Evolutionary conservation across 108 stramenopile genomes (phyloP).

Genomic region (Conticribra weissflogii): DNA sequence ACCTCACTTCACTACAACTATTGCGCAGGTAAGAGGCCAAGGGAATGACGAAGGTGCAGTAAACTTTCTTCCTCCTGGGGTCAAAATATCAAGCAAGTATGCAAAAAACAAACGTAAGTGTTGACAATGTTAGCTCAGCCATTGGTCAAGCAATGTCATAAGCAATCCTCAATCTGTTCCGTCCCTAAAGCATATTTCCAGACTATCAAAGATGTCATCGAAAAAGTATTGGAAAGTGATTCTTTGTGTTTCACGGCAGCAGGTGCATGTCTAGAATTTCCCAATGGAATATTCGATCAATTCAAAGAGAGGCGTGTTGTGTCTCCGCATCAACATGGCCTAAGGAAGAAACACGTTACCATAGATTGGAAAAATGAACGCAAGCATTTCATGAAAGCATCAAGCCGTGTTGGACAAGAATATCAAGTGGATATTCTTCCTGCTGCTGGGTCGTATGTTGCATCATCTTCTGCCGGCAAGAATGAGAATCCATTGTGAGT

Average conservation of each 20-base stretch:
- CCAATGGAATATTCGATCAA: constrained; percentile 17
- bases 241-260: constrained; percentile 48
- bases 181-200: constrained; percentile 56
- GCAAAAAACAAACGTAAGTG: constrained; percentile 14
- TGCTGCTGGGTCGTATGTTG: constrained; percentile 37
- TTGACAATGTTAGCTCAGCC: too few relatives aligned
- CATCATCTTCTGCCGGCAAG: background rate
- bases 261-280: constrained; percentile 29
- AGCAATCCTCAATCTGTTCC: too few relatives aligned
- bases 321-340: constrained; percentile 5
- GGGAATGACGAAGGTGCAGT: constrained; percentile 41
- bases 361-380: constrained; percentile 75
- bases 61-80: constrained; percentile 54
- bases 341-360: constrained; percentile 17
- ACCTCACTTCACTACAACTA: background rate
- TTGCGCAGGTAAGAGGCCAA: constrained; percentile 34
- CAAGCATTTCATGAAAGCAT: constrained; percentile 54
- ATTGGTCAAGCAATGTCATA: too few relatives aligned
- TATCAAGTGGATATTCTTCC: constrained; percentile 65
- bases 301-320: constrained; percentile 4
- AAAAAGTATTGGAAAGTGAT: constrained; percentile 43
- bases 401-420: constrained; percentile 64
- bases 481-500: constrained; percentile 25
- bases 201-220: constrained; percentile 52
- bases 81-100: constrained; percentile 14